phyloP scores from a whole-genome alignment of 2,329 filamentous ascomycete genomes.

The Fusarium liriodendri region DNA sequence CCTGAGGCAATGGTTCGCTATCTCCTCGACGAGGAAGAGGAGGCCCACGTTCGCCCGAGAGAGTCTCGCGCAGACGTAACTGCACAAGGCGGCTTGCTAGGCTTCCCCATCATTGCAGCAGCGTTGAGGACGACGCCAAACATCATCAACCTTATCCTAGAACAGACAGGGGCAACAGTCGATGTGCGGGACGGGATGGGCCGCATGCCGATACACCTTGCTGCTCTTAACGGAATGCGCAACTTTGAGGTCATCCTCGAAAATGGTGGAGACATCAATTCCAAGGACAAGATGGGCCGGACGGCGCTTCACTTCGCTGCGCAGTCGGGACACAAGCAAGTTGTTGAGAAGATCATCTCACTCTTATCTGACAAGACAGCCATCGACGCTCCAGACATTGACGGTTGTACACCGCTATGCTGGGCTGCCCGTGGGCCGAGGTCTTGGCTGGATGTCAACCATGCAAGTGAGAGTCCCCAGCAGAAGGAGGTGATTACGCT shows the following conservation, averaged over 20 bases:
- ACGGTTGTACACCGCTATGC: slow-evolving; percentile 19
- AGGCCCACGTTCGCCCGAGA: background rate
- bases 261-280: background rate
- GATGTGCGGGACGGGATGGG: background rate
- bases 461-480: background rate
- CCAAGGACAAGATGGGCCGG: background rate
- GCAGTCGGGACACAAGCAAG: background rate
- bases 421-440: slow-evolving; percentile 5
- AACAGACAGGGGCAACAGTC: background rate
- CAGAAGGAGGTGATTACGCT: background rate
- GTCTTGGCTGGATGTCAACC: background rate
- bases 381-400: slow-evolving; percentile 5
- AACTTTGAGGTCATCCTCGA: slow-evolving; percentile 2
- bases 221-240: background rate
- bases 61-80: background rate
- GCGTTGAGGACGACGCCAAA: rapidly evolving
- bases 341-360: background rate
- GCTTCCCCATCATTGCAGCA: background rate
- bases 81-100: background rate
- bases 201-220: slow-evolving; percentile 13
- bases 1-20: background rate
- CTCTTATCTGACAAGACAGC: background rate
- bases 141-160: background rate
- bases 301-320: slow-evolving; percentile 4
- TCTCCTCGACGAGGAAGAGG: background rate